Conservation (phyloP, 2,329 filamentous ascomycete genomes). For the Stemphylium beticola region DNA sequence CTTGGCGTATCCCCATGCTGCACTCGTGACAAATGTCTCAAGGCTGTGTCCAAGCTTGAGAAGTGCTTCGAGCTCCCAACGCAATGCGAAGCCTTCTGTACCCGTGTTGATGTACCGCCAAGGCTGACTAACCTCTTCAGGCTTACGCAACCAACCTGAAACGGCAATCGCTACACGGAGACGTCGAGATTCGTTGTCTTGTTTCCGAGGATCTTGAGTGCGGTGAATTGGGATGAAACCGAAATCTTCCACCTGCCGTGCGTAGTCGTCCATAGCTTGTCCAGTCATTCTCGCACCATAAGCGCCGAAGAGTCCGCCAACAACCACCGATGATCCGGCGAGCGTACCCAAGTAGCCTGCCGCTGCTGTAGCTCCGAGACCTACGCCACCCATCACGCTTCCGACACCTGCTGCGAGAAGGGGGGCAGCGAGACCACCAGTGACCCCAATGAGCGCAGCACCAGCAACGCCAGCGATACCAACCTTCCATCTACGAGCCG, state of each 20-base stretch:
- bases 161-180: constrained; percentile 83
- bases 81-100: constrained; percentile 80
- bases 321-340: constrained; percentile 77
- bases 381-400: constrained; percentile 76
- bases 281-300: constrained; percentile 83
- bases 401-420: constrained; percentile 81
- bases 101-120: constrained; percentile 78
- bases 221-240: constrained; percentile 74
- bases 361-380: constrained; percentile 74
- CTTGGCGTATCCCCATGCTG: constrained; percentile 80
- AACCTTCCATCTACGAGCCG: constrained; percentile 77
- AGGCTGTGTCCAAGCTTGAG: constrained; percentile 79
- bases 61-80: constrained; percentile 82
- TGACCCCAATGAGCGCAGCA: constrained; percentile 83
- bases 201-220: constrained; percentile 55
- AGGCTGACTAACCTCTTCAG: constrained; percentile 73
- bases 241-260: constrained; percentile 86
- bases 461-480: constrained; percentile 87
- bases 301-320: constrained; percentile 89
- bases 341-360: constrained; percentile 81
- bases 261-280: constrained; percentile 87
- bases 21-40: constrained; percentile 76
- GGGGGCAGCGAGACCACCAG: constrained; percentile 77
- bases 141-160: constrained; percentile 78
- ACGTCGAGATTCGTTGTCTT: constrained; percentile 55